Base-by-base conservation (phyloP, 371 early-diverging fungal genomes). In the Smittium culicis region DNA sequence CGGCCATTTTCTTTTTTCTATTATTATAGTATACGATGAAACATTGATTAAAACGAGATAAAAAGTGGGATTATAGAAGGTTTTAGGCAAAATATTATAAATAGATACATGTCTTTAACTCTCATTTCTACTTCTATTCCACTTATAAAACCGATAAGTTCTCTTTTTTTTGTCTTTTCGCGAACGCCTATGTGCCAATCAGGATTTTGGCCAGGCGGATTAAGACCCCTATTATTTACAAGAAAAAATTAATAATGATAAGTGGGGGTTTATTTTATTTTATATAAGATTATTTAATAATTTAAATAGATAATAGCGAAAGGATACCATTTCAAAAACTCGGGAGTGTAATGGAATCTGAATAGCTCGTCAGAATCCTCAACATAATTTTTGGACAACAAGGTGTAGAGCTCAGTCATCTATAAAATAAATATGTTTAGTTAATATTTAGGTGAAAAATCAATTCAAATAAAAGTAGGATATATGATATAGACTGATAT, bases 321-420 rank as follows among this genome's bases (percentile, higher is more conserved):
- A 61, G 25, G 17, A 11, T 64, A 64, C 96, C 96, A 98, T 71
- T 86, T 82, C 68, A 98, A 76, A 71, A 98, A 93, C 20, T 84
- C 88, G 2, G 88, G 83, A 31, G 93, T 87, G 76, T 98, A 98
- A 72, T 91, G 92, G 73, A 98, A 98, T 57, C 98, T 86, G 77
- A 98, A 95, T 82, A 86, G 86, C 60, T 90, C 89, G 70, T 93
- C 93, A 63, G 87, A 86, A 70, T 97, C 98, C 77, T 96, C 97
- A 32, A 96, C 96, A 72, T 98, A 98, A 80, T 98, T 93, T 54
- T 85, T 73, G 0, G 86, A 82, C 72, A 98, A 81, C 35, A 96
- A 79, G 65, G 83, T 82, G 72, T 96, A 93, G 20, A 96, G 77
- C 72, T 94, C 92, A 72, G 86, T 86, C 69, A 92, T 85, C 79